Base-by-base conservation (phyloP, 1,284 basidiomycete species). In the Puccinia polysora region DNA sequence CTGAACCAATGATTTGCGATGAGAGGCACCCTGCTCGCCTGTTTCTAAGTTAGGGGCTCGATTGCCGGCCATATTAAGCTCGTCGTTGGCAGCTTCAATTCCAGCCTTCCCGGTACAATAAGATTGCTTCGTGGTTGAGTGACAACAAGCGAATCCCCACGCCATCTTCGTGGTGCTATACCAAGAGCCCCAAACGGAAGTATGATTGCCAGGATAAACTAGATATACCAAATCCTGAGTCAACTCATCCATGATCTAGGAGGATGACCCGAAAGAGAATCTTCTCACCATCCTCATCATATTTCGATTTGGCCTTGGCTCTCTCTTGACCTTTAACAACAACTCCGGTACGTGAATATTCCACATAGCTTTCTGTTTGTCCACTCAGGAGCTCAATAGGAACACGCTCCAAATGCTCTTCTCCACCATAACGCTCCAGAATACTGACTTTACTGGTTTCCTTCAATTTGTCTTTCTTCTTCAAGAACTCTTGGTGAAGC, bases 61-160 rank as follows among this genome's bases (percentile, higher is more conserved):
- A 43, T 93, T 83, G 28, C 85, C 83, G 75, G 86, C 84, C 1
- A 88, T 88, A 74, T 83, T 87, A 1, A 88, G 88, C 40, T 85
- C 77, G 6, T 85, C 82, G 15, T 52, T 63, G 20, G 34, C 36
- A 6, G 94, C 94, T 73, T 86, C 85, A 74, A 90, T 96, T 72
- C 91, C 94, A 8, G 89, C 91, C 78, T 86, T 80, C 0, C 94
- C 94, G 34, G 94, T 89, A 80, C 95, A 98, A 80, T 98, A 98
- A 8, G 92, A 94, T 58, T 90, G 83, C 77, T 91, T 89, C 56
- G 94, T 82, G 74, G 72, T 84, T 10, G 91, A 93, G 79, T 96
- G 93, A 79, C 96, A 99, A 81, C 96, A 99, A 34, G 85, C 87
- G 80, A 89, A 98, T 56, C 96, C 96, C 96, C 96, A 98, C 73